A percentile compares a stretch with the other conserved stretches of the same genome.
These are phyloP conservation scores for Evernia prunastri DNA, from an alignment of 495 filamentous ascomycete genomes.

Conservation along the genomic window DNA sequence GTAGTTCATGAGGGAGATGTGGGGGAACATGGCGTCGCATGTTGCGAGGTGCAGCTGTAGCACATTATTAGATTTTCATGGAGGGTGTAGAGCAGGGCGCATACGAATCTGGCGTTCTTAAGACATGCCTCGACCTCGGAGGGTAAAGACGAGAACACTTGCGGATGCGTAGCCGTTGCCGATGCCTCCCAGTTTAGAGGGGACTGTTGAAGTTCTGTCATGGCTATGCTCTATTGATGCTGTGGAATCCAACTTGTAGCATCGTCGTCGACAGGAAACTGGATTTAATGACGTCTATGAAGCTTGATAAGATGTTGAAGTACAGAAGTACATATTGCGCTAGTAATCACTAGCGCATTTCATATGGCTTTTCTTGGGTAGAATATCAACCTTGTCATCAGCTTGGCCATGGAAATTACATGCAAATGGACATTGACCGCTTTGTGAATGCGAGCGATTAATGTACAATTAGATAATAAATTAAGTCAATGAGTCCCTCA, in stretches of 20 bases:
- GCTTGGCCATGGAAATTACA: background rate
- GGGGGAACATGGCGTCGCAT: slow-evolving; percentile 71
- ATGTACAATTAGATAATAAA: background rate
- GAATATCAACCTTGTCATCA: background rate
- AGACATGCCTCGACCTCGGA: slow-evolving; percentile 81
- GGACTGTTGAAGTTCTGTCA: slow-evolving; percentile 44
- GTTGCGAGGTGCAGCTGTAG: slow-evolving; percentile 89
- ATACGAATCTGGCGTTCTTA: slow-evolving; percentile 90
- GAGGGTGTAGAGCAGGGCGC: slow-evolving; percentile 21
- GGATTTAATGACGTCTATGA: background rate
- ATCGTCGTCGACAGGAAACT: background rate
- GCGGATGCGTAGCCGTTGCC: slow-evolving; percentile 62
- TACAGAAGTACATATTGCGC: background rate
- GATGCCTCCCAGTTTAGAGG: slow-evolving; percentile 72
- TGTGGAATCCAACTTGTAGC: background rate
- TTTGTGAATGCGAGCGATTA: background rate
- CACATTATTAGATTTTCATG: background rate
- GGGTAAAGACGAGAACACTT: slow-evolving; percentile 62
- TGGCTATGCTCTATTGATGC: slow-evolving; percentile 17
- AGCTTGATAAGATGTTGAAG: background rate
- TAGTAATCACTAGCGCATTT: slow-evolving; percentile 1
- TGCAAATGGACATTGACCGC: background rate
- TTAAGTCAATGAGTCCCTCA: background rate
- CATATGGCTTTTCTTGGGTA: background rate
- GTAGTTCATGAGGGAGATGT: slow-evolving; percentile 98